Evolutionary conservation across 2,329 filamentous ascomycete species (phyloP).

Genomic region (Aspergillus hortae): DNA sequence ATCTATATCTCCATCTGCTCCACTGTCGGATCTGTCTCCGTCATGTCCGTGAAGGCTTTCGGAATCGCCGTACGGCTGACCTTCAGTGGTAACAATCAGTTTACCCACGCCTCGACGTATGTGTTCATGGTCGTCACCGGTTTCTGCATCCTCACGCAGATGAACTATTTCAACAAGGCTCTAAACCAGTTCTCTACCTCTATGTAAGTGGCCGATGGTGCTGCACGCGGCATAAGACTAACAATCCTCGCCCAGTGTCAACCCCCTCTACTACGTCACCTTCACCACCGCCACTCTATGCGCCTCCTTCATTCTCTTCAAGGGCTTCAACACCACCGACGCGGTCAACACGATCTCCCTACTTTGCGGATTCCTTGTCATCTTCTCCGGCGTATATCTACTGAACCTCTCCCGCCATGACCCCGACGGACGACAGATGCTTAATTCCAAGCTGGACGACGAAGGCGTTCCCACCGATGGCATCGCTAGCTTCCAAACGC

Average conservation of each 20-base stretch:
- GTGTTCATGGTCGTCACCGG: conserved; percentile 91
- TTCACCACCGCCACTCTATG: conserved; percentile 93
- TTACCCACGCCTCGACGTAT: conserved; percentile 90
- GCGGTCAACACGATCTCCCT: conserved; percentile 88
- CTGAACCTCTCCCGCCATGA: conserved; percentile 93
- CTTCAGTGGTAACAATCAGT: conserved; percentile 89
- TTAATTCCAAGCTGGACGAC: conserved; percentile 56
- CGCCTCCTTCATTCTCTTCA: conserved; percentile 93
- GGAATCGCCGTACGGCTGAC: conserved; percentile 97
- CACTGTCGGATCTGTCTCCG: conserved; percentile 91
- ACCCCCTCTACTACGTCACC: conserved; percentile 94
- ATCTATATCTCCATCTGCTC: conserved; percentile 98
- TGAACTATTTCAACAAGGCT: conserved; percentile 99
- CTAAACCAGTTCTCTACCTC: conserved; percentile 95
- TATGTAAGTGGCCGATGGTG: conserved; percentile 63
- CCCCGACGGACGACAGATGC: conserved; percentile 69
- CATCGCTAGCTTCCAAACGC: conserved; percentile 82
- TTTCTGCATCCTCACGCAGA: conserved; percentile 95
- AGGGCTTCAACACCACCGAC: conserved; percentile 92
- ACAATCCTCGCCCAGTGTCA: conserved; percentile 60
- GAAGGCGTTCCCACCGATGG: conserved; percentile 84
- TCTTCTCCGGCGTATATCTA: conserved; percentile 92
- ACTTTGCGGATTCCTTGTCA: conserved; percentile 87
- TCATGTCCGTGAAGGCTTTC: conserved; percentile 99
- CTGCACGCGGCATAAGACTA: neutral